Evolutionary conservation across 1,284 basidiomycete species (phyloP), one percentile per base, ranked within the genome.

Genomic region (Porogramme epimiltina): DNA sequence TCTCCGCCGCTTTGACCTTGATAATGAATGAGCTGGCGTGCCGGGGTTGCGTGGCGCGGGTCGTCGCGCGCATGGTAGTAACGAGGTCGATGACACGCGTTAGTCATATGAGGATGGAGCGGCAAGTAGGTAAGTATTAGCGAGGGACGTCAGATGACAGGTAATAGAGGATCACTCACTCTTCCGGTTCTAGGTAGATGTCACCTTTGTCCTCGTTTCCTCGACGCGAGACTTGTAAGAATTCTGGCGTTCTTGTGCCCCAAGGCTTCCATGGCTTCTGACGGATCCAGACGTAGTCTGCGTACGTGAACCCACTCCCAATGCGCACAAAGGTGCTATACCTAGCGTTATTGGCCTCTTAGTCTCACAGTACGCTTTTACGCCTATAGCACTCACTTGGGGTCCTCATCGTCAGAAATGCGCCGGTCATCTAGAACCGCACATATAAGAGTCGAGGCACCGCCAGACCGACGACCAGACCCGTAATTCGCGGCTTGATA

Each of bases 1-100:
- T 90, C 66, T 96, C 93, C 0, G 93, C 89, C 0, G 91, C 95
- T 68, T 97, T 97, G 50, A 97, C 82, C 61, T 89, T 89, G 56
- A 97, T 60, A 28, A 97, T 88, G 69, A 94, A 93, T 0, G 91
- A 93, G 54, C 91, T 93, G 40, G 40, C 22, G 40, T 11, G 40
- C 19, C 15, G 34, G 13, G 16, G n/a, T 49, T 4, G 40, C 24
- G 18, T 23, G 25, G 49, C 33, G 26, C 37, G n/a, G n/a, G n/a
- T n/a, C n/a, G n/a, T n/a, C n/a, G n/a, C 18, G 22, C 18, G 38
- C 23, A 43, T 51, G 60, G 41, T 50, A 50, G 43, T 22, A 20
- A 31, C 25, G n/a, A n/a, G n/a, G n/a, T n/a, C n/a, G n/a, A n/a
- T n/a, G n/a, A n/a, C n/a, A n/a, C n/a, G 19, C 23, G 6, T 37